Evolutionary conservation across 371 early-diverging fungal genomes (phyloP).

Genomic region (Syncephalastrum sp.): DNA sequence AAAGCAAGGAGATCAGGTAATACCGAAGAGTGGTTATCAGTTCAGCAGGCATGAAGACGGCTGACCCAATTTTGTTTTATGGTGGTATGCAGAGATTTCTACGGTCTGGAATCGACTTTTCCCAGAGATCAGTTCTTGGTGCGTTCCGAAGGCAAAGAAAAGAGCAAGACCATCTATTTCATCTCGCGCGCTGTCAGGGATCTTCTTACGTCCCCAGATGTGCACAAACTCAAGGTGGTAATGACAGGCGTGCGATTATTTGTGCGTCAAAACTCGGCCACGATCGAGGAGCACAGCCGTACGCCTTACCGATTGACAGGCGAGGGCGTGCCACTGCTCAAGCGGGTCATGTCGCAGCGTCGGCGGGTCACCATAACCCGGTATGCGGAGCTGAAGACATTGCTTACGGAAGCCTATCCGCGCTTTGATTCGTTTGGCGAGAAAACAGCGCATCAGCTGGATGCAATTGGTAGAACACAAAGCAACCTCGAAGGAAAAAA

Average conservation of each 20-base stretch:
- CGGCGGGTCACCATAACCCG: constrained; percentile 39
- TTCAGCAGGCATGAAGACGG: constrained; percentile 2
- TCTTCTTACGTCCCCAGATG: constrained; percentile 65
- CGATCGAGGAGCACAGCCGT: constrained; percentile 20
- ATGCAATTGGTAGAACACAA: too few relatives aligned
- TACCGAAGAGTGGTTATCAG: background rate
- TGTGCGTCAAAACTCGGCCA: constrained; percentile 57
- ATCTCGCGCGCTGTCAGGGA: constrained; percentile 74
- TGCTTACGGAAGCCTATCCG: constrained; percentile 66
- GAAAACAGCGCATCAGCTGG: too few relatives aligned
- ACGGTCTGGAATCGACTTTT: constrained; percentile 71
- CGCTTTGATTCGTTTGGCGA: constrained; percentile 45
- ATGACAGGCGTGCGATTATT: constrained; percentile 90
- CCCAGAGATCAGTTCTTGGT: constrained; percentile 82
- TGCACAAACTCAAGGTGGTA: constrained; percentile 73
- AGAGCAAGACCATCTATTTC: constrained; percentile 78
- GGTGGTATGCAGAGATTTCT: constrained; percentile 50
- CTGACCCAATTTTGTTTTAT: background rate
- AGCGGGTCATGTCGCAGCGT: constrained; percentile 50
- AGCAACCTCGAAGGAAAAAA: constrained; percentile 23
- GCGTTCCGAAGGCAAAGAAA: constrained; percentile 66
- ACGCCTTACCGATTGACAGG: constrained; percentile 77
- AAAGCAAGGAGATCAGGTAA: constrained; percentile 54
- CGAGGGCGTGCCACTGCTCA: constrained; percentile 75
- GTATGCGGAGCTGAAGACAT: constrained; percentile 41